Percentiles rank a stretch among this genome's conserved stretches.
Conservation (phyloP, 768 basidiomycete genomes). For the Fomitopsis serialis region DNA sequence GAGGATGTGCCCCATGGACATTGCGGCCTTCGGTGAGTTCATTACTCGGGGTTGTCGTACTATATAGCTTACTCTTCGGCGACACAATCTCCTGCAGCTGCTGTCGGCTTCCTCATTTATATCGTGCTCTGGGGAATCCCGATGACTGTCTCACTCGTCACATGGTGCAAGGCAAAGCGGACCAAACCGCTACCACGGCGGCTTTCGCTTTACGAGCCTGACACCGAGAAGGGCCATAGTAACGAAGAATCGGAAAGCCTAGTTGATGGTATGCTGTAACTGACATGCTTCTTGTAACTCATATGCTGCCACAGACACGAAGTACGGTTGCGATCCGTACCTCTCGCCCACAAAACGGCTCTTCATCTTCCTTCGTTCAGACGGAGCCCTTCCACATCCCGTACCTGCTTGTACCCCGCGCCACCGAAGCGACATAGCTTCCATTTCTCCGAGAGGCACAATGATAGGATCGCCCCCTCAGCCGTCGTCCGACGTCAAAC, state of each 20-base stretch:
- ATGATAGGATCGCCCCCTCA: too few species aligned
- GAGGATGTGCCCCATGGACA: constrained; percentile 2
- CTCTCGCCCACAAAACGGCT: background rate
- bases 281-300: too few species aligned
- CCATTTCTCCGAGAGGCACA: too few species aligned
- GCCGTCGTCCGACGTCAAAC: too few species aligned
- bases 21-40: constrained; percentile 13
- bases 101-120: constrained; percentile 13
- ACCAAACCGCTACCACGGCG: background rate
- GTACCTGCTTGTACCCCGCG: too few species aligned
- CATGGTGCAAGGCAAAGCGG: constrained; percentile 4
- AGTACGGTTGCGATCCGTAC: background rate
- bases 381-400: background rate
- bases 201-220: background rate
- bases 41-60: background rate
- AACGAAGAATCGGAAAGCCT: background rate
- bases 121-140: constrained; percentile 20
- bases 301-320: background rate
- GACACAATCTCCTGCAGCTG: constrained; percentile 5
- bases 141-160: constrained; percentile 12
- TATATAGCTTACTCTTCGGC: constrained; percentile 1
- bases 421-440: too few species aligned
- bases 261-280: background rate
- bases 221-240: background rate
- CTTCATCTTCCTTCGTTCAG: background rate